phyloP scores from a whole-genome alignment of 768 basidiomycete species.

The Tricholoma terreum region DNA sequence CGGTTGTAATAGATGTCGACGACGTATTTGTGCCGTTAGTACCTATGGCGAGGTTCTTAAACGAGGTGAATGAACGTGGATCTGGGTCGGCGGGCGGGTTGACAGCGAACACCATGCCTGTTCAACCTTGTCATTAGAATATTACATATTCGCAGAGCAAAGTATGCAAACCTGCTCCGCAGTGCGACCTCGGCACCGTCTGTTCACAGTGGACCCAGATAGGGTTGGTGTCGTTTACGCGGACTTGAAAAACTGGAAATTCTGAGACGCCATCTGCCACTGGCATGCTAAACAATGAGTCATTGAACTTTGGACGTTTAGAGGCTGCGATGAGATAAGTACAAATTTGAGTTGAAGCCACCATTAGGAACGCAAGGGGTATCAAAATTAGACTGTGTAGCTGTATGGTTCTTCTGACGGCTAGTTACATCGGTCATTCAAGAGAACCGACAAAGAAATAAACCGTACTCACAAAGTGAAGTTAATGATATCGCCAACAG shows the following conservation, averaged over 20 bases:
- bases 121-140: neutral
- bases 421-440: constrained; percentile 20
- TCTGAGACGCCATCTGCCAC: constrained; percentile 36
- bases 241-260: constrained; percentile 37
- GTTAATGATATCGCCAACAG: constrained; percentile 41
- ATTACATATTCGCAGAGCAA: neutral
- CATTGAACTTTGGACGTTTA: neutral
- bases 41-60: constrained; percentile 46
- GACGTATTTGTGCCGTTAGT: constrained; percentile 26
- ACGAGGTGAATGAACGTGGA: constrained; percentile 44
- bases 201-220: constrained; percentile 62
- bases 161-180: constrained; percentile 33
- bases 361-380: constrained; percentile 27
- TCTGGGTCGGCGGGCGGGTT: constrained; percentile 45
- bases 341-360: constrained; percentile 39
- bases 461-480: constrained; percentile 47
- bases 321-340: neutral
- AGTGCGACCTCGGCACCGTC: constrained; percentile 36
- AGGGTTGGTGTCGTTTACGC: constrained; percentile 42
- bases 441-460: constrained; percentile 1
- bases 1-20: constrained; percentile 6
- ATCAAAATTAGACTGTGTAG: constrained; percentile 46
- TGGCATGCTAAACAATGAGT: constrained; percentile 27
- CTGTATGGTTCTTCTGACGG: constrained; percentile 48
- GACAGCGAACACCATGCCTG: constrained; percentile 66